Base-by-base conservation (phyloP, 2,329 filamentous ascomycete species). In the Macrophomina tecta region DNA sequence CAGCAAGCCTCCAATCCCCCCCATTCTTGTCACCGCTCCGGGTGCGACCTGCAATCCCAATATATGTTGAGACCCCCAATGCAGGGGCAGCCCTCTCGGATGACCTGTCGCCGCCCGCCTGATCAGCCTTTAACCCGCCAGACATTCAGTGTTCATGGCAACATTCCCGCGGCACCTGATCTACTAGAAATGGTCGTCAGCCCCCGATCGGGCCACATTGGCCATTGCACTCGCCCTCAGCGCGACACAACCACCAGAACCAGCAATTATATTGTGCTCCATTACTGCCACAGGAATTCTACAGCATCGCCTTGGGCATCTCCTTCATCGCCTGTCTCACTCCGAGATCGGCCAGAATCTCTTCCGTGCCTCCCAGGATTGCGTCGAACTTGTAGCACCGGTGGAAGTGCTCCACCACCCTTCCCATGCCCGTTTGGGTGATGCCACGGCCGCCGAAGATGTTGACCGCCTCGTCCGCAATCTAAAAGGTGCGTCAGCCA, bases 261-360 rank as follows among this genome's bases (percentile, higher is more conserved):
- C 32, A n/a, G 53, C 53, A 58, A 23, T 11, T 42, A 34, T 28
- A 32, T 28, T 62, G 42, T 62, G 58, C 58, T 62, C 30, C 45
- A 49, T 62, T 62, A 40, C 58, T 62, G 49, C 58, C 58, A 36
- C 58, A 32, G 30, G 23, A 40, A 32, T 28, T 61, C 40, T 88
- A 95, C 77, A 96, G 77, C 85, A 91, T 93, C 32, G 91, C 87
- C 82, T 94, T 94, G 36, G 93, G 93, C 83, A 97, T 94, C 70
- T 87, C 86, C 78, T 90, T 91, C 84, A 95, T 89, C 28, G 92
- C 93, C 80, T 96, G 92, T 70, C 92, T 84, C 1, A 96, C 92
- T 8, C 92, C 92, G 64, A 96, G 77, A 79, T 96, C 93, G 5
- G 86, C 90, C 67, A 96, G 77, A 68, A 96, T 89, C 81, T 96